A percentile compares a stretch with the other conserved stretches of the same genome.
Evolutionary conservation across 805 yeast species (phyloP).

Genomic region (Maudiozyma pseudohumilis): DNA sequence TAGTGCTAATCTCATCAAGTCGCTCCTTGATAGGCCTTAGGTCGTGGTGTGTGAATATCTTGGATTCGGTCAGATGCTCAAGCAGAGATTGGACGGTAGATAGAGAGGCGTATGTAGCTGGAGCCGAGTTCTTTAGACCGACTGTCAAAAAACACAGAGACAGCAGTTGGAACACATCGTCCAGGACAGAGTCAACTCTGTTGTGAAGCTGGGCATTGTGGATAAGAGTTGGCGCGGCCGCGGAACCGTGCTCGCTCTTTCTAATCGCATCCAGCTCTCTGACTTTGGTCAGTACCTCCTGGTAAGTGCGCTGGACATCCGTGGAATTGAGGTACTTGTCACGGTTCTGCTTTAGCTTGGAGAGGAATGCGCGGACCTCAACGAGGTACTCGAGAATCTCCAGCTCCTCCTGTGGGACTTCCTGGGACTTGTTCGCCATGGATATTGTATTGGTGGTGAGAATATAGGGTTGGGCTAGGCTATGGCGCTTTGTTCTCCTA

Average conservation of each 20-base stretch:
- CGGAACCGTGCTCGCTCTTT: conserved; percentile 27
- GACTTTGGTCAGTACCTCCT: conserved; percentile 43
- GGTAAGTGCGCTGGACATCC: conserved; percentile 54
- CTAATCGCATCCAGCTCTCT: conserved; percentile 46
- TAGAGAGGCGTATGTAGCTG: conserved; percentile 86
- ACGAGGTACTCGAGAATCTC: conserved; percentile 33
- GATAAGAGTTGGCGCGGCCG: conserved; percentile 20
- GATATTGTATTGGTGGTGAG: too few relatives aligned
- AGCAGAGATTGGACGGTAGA: conserved; percentile 78
- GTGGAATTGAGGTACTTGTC: conserved; percentile 54
- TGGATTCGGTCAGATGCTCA: conserved; percentile 71
- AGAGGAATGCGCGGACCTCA: conserved; percentile 34
- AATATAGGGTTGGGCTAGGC: too few relatives aligned
- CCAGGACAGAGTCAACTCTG: conserved; percentile 63
- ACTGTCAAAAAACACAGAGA: conserved; percentile 85
- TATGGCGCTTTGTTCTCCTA: too few relatives aligned
- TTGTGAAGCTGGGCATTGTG: conserved; percentile 27
- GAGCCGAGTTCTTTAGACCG: conserved; percentile 82
- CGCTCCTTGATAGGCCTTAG: conserved; percentile 67
- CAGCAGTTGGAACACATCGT: conserved; percentile 81
- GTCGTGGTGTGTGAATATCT: conserved; percentile 77
- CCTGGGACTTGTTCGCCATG: conserved; percentile 2
- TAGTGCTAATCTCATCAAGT: conserved; percentile 55
- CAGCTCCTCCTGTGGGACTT: conserved; percentile 31
- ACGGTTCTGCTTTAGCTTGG: conserved; percentile 52